phyloP scores from a whole-genome alignment of 2,329 filamentous ascomycete genomes.

The Paecilomyces fulvus region DNA sequence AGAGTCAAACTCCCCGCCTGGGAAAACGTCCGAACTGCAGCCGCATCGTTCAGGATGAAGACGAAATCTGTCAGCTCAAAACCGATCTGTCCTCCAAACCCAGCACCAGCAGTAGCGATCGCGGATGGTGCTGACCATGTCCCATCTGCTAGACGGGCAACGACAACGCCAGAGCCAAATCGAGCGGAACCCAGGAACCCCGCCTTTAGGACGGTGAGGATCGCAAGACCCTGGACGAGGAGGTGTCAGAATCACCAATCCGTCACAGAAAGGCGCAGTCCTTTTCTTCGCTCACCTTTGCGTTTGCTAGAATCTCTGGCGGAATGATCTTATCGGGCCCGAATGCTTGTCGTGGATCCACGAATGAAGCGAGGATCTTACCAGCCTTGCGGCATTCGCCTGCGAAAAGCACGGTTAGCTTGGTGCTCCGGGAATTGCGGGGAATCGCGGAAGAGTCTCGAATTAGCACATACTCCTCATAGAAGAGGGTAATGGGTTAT shows the following conservation, averaged over 20 bases:
- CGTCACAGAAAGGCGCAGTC: slow-evolving; percentile 3
- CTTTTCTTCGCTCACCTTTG: slow-evolving; percentile 56
- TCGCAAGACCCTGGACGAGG: slow-evolving; percentile 35
- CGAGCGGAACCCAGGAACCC: slow-evolving; percentile 44
- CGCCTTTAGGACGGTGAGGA: slow-evolving; percentile 43
- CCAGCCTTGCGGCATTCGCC: slow-evolving; percentile 96
- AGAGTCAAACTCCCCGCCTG: slow-evolving; percentile 86
- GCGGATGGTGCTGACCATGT: slow-evolving; percentile 44
- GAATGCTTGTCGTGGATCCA: slow-evolving; percentile 88
- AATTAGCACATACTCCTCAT: slow-evolving; percentile 35
- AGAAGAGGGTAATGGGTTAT: slow-evolving; percentile 42
- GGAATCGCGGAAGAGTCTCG: slow-evolving; percentile 14
- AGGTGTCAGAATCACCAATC: slow-evolving; percentile 3
- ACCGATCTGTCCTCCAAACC: slow-evolving; percentile 44
- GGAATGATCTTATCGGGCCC: slow-evolving; percentile 97
- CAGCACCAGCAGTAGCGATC: slow-evolving; percentile 41
- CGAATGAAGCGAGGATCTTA: slow-evolving; percentile 89
- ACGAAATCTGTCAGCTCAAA: slow-evolving; percentile 62
- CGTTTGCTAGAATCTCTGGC: slow-evolving; percentile 76
- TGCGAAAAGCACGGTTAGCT: slow-evolving; percentile 37
- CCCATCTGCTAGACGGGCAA: slow-evolving; percentile 41
- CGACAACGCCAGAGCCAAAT: slow-evolving; percentile 42
- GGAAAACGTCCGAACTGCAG: slow-evolving; percentile 85
- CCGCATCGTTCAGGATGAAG: slow-evolving; percentile 91
- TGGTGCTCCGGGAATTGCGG: slow-evolving; percentile 21